Conservation (phyloP, 306 rosid genomes). For the Lablab purpureus region DNA sequence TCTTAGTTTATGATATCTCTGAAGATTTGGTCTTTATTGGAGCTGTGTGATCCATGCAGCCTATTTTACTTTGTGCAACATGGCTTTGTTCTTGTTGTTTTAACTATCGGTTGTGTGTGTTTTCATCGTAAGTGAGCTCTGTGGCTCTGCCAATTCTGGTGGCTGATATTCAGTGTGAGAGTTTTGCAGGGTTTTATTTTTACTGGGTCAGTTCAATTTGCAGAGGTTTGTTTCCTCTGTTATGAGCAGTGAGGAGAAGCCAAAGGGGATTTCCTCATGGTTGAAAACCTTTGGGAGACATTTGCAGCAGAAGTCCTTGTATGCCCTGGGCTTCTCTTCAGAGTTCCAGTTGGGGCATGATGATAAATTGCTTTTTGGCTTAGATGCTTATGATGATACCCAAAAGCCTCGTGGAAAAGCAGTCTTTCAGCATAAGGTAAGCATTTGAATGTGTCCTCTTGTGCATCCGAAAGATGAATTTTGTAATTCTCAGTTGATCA, state of each 20-base stretch:
- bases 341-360: conserved; percentile 70
- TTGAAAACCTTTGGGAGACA: conserved; percentile 57
- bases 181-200: conserved; percentile 69
- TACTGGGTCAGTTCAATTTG: conserved; percentile 89
- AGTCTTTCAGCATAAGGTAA: conserved; percentile 69
- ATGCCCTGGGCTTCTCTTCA: conserved; percentile 75
- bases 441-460: conserved; percentile 9
- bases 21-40: neutral
- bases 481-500: neutral
- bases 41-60: neutral
- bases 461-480: neutral
- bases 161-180: conserved; percentile 46
- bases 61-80: neutral
- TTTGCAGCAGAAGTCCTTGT: conserved; percentile 69
- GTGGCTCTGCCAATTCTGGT: conserved; percentile 32
- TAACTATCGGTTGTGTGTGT: neutral
- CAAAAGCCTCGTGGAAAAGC: conserved; percentile 71
- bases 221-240: conserved; percentile 74
- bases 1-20: neutral
- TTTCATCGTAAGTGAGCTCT: conserved; percentile 21
- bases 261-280: conserved; percentile 56
- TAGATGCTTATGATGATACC: conserved; percentile 62
- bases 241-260: conserved; percentile 52
- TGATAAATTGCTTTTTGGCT: conserved; percentile 69
- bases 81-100: neutral